Percentiles rank a stretch among this genome's conserved stretches.
phyloP scores from a whole-genome alignment of 257 asterid species.

The Leptodermis oblonga region DNA sequence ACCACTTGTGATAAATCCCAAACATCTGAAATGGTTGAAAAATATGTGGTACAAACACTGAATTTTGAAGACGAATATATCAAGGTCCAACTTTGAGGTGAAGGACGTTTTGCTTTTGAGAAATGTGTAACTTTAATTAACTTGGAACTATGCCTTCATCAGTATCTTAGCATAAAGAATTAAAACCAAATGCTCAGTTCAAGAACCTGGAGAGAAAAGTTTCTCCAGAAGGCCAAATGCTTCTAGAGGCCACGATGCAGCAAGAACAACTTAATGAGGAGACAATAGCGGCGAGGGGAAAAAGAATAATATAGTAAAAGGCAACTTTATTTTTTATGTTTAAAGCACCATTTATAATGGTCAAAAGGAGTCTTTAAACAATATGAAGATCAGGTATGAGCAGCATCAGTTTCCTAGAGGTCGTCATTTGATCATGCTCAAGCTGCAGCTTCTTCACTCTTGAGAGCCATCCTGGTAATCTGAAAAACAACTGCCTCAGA shows the following conservation, averaged over 20 bases:
- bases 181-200: no score
- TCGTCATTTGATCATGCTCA: not conserved
- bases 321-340: not conserved
- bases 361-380: not conserved
- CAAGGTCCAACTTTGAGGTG: no score
- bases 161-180: no score
- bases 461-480: constrained; percentile 15
- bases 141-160: no score
- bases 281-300: not conserved
- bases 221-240: no score
- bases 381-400: not conserved
- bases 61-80: not conserved
- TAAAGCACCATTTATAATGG: not conserved
- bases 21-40: not conserved
- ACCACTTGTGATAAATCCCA: not conserved
- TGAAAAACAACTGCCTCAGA: constrained; percentile 22
- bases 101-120: no score
- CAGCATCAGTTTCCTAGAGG: not conserved
- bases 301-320: not conserved
- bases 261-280: not conserved
- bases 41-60: not conserved
- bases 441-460: constrained; percentile 1
- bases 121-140: no score
- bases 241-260: no score
- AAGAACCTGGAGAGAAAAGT: no score